Percentiles rank a stretch among this genome's conserved stretches.
phyloP scores from a whole-genome alignment of 2,329 filamentous ascomycete species.

The Neopestalotiopsis clavispora region DNA sequence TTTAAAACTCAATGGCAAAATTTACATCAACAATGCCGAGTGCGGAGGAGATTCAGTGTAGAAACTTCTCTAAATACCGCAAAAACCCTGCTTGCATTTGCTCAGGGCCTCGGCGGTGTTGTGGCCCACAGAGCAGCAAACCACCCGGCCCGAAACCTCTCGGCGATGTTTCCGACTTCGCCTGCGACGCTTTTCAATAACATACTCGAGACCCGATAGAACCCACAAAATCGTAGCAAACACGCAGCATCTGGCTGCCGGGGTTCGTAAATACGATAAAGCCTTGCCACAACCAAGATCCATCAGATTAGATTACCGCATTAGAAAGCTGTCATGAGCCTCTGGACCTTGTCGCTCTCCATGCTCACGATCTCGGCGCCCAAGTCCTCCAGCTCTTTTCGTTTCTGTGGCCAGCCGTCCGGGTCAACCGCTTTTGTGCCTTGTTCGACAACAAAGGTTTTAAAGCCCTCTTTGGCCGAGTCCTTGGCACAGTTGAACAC shows the following conservation, averaged over 20 bases:
- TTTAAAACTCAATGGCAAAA: background rate
- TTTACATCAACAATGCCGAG: background rate
- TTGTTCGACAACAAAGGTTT: constrained; percentile 77
- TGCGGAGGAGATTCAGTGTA: background rate
- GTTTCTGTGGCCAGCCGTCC: constrained; percentile 59
- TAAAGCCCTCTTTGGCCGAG: constrained; percentile 76
- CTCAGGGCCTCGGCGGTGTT: background rate
- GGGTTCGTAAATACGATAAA: background rate
- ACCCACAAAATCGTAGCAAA: background rate
- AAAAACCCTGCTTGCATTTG: background rate
- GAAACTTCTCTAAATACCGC: background rate
- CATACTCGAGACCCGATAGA: background rate
- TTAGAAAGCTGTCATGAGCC: constrained; percentile 41
- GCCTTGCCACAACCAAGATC: background rate
- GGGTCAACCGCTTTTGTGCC: constrained; percentile 76
- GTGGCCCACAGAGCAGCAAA: background rate
- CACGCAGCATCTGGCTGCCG: background rate
- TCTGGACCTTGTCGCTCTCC: constrained; percentile 59
- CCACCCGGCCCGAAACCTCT: background rate
- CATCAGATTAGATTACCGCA: background rate
- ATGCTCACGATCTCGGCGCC: constrained; percentile 69
- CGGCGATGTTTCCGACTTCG: background rate
- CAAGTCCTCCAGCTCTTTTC: constrained; percentile 55
- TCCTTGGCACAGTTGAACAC: constrained; percentile 83
- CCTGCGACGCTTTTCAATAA: background rate